Percentiles rank a stretch among this genome's conserved stretches.
These are phyloP conservation scores for Polyplosphaeria fusca DNA, from an alignment of 495 filamentous ascomycete species.

Conservation along the genomic window DNA sequence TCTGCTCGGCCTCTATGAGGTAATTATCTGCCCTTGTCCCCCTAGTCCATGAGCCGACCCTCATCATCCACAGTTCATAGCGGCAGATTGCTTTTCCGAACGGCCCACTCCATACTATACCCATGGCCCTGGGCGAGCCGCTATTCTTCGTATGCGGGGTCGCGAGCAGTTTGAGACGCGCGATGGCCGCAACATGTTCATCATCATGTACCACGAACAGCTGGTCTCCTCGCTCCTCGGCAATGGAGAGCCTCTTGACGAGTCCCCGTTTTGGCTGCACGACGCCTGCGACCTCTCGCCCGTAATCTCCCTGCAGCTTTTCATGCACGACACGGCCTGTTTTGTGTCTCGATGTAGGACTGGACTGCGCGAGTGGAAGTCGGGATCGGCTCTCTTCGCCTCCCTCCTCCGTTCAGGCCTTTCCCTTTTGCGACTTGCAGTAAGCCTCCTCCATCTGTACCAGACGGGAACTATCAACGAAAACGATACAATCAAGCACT, in stretches of 20 bases:
- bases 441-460: not conserved
- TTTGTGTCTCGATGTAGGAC: not conserved
- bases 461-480: not conserved
- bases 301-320: not conserved
- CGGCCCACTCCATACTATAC: not conserved
- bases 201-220: slow-evolving; percentile 12
- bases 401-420: not conserved
- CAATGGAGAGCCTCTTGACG: slow-evolving; percentile 6
- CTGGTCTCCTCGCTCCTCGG: slow-evolving; percentile 2
- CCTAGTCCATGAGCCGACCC: too few relatives aligned
- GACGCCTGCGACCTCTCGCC: not conserved
- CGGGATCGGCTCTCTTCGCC: not conserved
- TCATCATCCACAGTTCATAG: slow-evolving; percentile 8
- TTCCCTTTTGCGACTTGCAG: not conserved
- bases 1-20: slow-evolving; percentile 10
- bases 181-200: slow-evolving; percentile 5
- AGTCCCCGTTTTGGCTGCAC: slow-evolving; percentile 4
- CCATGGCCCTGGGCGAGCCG: slow-evolving; percentile 3
- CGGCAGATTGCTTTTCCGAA: not conserved
- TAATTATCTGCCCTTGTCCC: not conserved
- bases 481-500: not conserved
- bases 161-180: slow-evolving; percentile 7
- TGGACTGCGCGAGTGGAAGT: not conserved
- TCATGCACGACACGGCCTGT: slow-evolving; percentile 7
- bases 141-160: slow-evolving; percentile 11